Evolutionary conservation across 139 green algal species (phyloP), one percentile per base, ranked within the genome.

Genomic region (Tetraselmis striata): DNA sequence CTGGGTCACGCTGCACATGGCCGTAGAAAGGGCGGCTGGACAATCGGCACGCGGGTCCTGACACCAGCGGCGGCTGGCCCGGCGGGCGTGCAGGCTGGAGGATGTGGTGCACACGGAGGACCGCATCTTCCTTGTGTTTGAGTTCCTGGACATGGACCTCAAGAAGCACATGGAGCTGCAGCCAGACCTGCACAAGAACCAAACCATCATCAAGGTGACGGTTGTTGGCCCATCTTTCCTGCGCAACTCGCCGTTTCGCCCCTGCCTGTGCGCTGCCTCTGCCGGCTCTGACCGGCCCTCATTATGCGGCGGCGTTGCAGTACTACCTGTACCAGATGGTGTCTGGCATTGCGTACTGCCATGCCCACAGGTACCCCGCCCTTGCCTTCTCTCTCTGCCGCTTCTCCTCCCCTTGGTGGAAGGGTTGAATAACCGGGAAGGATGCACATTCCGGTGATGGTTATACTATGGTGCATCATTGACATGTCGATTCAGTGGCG

Each of bases 251-350:
- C 45, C 45, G 45, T 25, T 67, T 67, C 5, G 5, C 45, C 18
- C 18, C 11, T 67, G 45, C 45, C 18, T 67, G 45, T 67, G 45
- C 45, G 45, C 18, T 5, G 45, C 45, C 45, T 18, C 45, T n/a
- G n/a, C n/a, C n/a, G n/a, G n/a, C n/a, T n/a, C n/a, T n/a, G n/a
- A n/a, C n/a, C n/a, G n/a, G n/a, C n/a, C n/a, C n/a, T n/a, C n/a
- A n/a, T n/a, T n/a, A n/a, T n/a, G n/a, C n/a, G n/a, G 79, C 18
- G 5, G 59, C 67, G 22, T 29, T 89, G 85, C 91, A 97, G 93
- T 88, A 90, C 28, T 99, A 97, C 88, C 87, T 99, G 80, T 98
- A 94, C 83, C 96, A 99, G 83, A 98, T 99, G 87, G 89, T 99
- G 5, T 90, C 89, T 28, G 96, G 95, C 26, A 94, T 98, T 2